Conservation (phyloP, 169 alveolate genomes). For the Perkinsus olseni region DNA sequence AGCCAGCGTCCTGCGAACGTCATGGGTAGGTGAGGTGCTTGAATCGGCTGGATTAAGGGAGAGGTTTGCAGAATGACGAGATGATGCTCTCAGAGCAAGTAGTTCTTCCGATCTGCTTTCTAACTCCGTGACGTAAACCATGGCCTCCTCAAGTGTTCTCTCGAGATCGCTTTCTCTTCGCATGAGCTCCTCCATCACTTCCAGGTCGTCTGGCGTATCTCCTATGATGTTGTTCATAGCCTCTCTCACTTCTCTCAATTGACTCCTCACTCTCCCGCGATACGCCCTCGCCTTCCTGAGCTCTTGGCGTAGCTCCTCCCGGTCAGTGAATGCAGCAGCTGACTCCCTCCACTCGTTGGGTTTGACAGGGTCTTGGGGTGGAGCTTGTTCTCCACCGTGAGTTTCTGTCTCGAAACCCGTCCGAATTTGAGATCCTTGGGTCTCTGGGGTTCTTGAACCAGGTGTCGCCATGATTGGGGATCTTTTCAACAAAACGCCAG, state of each 20-base stretch:
- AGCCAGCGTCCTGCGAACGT: no score
- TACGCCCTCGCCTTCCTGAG: neutral
- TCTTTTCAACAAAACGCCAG: neutral
- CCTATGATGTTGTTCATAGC: neutral
- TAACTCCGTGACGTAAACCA: neutral
- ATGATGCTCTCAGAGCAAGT: neutral
- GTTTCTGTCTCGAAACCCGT: neutral
- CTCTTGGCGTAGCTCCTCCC: neutral
- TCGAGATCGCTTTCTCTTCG: neutral
- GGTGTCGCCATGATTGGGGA: neutral
- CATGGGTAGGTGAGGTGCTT: no score
- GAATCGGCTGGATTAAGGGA: neutral
- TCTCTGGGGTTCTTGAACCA: neutral
- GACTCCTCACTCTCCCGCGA: neutral
- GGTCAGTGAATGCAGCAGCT: neutral
- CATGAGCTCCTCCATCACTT: neutral
- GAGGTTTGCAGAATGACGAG: neutral
- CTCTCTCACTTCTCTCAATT: neutral
- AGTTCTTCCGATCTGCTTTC: neutral
- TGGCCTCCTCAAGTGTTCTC: neutral
- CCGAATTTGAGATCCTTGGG: neutral
- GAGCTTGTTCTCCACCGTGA: neutral
- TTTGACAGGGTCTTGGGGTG: neutral
- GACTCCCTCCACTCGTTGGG: neutral
- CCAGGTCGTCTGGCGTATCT: neutral